These are phyloP conservation scores for Tephrocybe sp. DNA, from an alignment of 768 basidiomycete species.

Conservation along the genomic window DNA sequence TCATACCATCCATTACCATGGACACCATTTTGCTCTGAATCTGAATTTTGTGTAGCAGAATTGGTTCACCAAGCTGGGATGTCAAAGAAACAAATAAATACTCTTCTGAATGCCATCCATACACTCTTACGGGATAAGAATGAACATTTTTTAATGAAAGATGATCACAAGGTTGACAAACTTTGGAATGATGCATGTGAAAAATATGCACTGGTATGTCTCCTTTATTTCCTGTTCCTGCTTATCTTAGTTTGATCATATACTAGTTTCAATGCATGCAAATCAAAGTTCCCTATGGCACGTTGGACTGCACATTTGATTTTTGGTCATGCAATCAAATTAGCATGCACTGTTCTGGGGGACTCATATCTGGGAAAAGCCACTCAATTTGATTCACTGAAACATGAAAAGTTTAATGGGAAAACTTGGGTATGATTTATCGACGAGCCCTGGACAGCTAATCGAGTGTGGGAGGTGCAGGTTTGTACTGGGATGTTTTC, in stretches of 20 bases:
- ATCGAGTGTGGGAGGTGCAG: neutral
- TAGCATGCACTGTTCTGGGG: constrained; percentile 24
- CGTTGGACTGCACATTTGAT: neutral
- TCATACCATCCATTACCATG: constrained; percentile 21
- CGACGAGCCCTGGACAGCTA: neutral
- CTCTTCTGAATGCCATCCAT: constrained; percentile 22
- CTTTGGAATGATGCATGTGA: constrained; percentile 20
- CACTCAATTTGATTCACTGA: constrained; percentile 30
- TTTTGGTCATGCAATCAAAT: constrained; percentile 24
- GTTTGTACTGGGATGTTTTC: constrained; percentile 12
- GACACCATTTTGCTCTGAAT: constrained; percentile 24
- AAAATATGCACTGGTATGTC: neutral
- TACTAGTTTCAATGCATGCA: constrained; percentile 1
- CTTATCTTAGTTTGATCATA: neutral
- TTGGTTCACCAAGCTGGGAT: constrained; percentile 20
- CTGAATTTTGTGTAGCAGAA: constrained; percentile 32
- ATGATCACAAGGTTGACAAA: constrained; percentile 16
- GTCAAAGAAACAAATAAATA: constrained; percentile 17
- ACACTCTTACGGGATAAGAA: neutral
- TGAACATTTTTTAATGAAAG: constrained; percentile 19
- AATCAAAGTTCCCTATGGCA: constrained; percentile 3
- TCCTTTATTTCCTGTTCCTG: neutral
- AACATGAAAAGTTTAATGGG: neutral
- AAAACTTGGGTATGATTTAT: neutral
- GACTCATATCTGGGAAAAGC: constrained; percentile 21